phyloP scores from a whole-genome alignment of 1,139 yeast genomes.

The Kodamaea suecica region DNA sequence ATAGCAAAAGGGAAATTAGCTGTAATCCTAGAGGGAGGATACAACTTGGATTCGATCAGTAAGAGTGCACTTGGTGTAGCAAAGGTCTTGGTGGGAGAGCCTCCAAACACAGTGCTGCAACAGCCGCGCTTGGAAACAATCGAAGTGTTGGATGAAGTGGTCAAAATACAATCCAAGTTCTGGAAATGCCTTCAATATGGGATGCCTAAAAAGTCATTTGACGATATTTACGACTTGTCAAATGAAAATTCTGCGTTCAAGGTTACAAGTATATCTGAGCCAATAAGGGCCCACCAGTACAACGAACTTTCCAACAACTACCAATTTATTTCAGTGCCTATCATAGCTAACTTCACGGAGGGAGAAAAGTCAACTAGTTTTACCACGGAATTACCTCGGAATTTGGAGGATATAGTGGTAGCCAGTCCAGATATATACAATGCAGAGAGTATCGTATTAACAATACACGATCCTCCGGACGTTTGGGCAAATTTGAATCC shows the following conservation, averaged over 20 bases:
- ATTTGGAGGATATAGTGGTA: constrained; percentile 65
- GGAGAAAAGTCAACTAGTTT: constrained; percentile 29
- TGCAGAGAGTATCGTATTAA: constrained; percentile 58
- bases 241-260: constrained; percentile 25
- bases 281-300: constrained; percentile 71
- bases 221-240: constrained; percentile 38
- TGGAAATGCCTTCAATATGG: constrained; percentile 90
- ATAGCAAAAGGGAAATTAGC: constrained; percentile 86
- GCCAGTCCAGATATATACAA: constrained; percentile 74
- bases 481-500: constrained; percentile 89
- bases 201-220: constrained; percentile 35
- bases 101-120: constrained; percentile 65
- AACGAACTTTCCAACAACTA: constrained; percentile 51
- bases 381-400: constrained; percentile 45
- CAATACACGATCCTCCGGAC: constrained; percentile 91
- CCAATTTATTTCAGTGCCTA: constrained; percentile 67
- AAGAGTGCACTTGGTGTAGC: constrained; percentile 90
- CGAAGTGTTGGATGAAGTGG: constrained; percentile 83
- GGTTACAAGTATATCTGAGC: constrained; percentile 47
- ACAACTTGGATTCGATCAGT: constrained; percentile 87
- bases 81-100: constrained; percentile 88
- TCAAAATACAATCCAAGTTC: constrained; percentile 74
- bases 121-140: constrained; percentile 76
- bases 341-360: constrained; percentile 32
- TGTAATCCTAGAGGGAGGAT: constrained; percentile 95